phyloP scores from a whole-genome alignment of 2,329 filamentous ascomycete species.

The Chrysoporthe austroafricana region DNA sequence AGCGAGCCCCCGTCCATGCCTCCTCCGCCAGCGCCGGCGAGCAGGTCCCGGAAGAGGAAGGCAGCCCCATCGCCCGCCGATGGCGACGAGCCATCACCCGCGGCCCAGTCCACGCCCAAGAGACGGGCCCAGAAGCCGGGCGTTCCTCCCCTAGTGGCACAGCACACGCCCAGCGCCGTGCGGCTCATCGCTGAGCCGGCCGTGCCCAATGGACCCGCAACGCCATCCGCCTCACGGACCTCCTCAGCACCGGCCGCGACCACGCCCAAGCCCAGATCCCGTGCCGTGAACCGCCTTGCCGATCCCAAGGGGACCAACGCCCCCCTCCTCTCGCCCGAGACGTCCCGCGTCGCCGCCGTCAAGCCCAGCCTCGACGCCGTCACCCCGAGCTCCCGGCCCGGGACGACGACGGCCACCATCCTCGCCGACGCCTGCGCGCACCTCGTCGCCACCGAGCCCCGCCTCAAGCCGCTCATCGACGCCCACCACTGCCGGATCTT shows the following conservation, averaged over 20 bases:
- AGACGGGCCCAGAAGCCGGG: constrained; percentile 32
- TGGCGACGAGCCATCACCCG: constrained; percentile 28
- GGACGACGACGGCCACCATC: constrained; percentile 70
- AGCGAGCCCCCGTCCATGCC: constrained; percentile 24
- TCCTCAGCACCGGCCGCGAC: constrained; percentile 19
- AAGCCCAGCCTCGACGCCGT: constrained; percentile 31
- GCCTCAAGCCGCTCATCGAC: constrained; percentile 72
- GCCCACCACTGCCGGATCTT: constrained; percentile 79
- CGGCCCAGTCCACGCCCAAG: constrained; percentile 37
- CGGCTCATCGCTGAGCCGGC: constrained; percentile 44
- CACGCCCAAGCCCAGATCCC: constrained; percentile 43
- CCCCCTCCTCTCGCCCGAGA: constrained; percentile 71
- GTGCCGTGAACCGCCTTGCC: constrained; percentile 58
- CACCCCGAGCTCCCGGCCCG: constrained; percentile 36
- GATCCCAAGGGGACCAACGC: constrained; percentile 70
- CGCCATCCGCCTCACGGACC: constrained; percentile 24
- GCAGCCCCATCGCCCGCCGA: constrained; percentile 14
- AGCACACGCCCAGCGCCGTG: constrained; percentile 52
- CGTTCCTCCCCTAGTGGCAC: constrained; percentile 40
- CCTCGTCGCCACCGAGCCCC: constrained; percentile 72
- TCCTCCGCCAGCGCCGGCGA: constrained; percentile 24
- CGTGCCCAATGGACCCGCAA: background rate
- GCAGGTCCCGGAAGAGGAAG: constrained; percentile 37
- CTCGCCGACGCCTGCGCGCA: constrained; percentile 77
- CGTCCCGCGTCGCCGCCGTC: constrained; percentile 55